Base-by-base conservation (phyloP, 805 yeast species). In the Candida morakotiae region DNA sequence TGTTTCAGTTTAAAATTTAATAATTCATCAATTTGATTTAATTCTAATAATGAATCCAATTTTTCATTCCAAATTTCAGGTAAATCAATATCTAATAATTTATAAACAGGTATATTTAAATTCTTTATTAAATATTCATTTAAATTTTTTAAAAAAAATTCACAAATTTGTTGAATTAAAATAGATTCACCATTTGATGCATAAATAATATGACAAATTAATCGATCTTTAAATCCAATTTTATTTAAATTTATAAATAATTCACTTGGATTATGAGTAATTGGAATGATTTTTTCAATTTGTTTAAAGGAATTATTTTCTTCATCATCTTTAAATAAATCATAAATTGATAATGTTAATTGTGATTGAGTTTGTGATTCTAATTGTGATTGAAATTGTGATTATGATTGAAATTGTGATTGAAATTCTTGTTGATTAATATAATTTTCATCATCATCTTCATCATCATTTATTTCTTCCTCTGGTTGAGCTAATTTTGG, bases 161-260 rank as follows among this genome's bases (percentile, higher is more conserved):
- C 34, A 10, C 37, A 23, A 21, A 43, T 37, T 16, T 32, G 37
- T 14, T 40, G 32, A n/a, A 47, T 39, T 20, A 40, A 28, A 10
- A 17, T 15, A 18, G 28, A 24, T 28, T 45, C 51, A 19, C 43
- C 47, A 34, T 34, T 39, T 1, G 53, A 38, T 13, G 45, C 28
- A 41, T 47, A 40, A 3, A 51, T 36, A 5, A 48, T 28, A 33
- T 49, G 52, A 28, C 48, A 40, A 9, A 48, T 45, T 19, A 51
- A 48, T 16, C 32, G 28, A n/a, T 49, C 49, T 14, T 42, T 52
- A 24, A 52, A 48, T 9, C 57, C 57, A 15, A 51, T 43, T 26
- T 34, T 37, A 18, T 25, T 27, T n/a, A 38, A 21, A 9, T 30
- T 32, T 7, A 13, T 21, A 22, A 34, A 26, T 16, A 33, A 18